Conservation (phyloP, 2,329 filamentous ascomycete genomes). For the Calonectria pseudoreteaudii region DNA sequence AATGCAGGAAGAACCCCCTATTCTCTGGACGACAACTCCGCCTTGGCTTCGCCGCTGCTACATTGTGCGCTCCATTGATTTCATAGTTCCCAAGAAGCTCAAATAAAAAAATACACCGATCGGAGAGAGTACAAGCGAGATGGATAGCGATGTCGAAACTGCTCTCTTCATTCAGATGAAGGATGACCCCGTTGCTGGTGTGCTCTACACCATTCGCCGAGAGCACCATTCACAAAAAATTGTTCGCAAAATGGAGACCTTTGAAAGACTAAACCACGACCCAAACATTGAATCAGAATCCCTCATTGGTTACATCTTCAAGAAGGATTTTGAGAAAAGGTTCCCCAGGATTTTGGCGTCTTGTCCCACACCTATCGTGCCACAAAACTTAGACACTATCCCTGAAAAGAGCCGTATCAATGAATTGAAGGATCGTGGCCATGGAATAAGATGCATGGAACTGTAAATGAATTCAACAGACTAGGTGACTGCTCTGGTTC, state of each 20-base stretch:
- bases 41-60: conserved; percentile 31
- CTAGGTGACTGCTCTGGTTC: conserved; percentile 34
- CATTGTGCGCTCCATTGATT: conserved; percentile 31
- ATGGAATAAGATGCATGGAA: not conserved
- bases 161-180: conserved; percentile 32
- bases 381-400: no score
- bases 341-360: conserved; percentile 17
- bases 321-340: conserved; percentile 30
- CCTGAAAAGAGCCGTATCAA: not conserved
- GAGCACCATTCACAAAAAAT: conserved; percentile 11
- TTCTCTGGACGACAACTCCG: not conserved
- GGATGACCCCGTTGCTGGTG: conserved; percentile 15
- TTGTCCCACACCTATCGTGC: not conserved
- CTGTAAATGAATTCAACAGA: conserved; percentile 29
- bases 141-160: conserved; percentile 18
- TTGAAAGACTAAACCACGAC: conserved; percentile 16
- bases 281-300: conserved; percentile 26
- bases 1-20: not conserved
- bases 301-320: conserved; percentile 30
- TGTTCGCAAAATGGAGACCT: conserved; percentile 12
- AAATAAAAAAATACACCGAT: not conserved
- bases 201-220: conserved; percentile 26
- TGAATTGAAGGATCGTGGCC: not conserved
- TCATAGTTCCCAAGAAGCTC: not conserved
- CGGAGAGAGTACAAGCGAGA: not conserved